Percentiles rank a stretch among this genome's conserved stretches.
These are phyloP conservation scores for Hypomontagnella submonticulosa DNA, from an alignment of 495 filamentous ascomycete genomes.

Conservation along the genomic window DNA sequence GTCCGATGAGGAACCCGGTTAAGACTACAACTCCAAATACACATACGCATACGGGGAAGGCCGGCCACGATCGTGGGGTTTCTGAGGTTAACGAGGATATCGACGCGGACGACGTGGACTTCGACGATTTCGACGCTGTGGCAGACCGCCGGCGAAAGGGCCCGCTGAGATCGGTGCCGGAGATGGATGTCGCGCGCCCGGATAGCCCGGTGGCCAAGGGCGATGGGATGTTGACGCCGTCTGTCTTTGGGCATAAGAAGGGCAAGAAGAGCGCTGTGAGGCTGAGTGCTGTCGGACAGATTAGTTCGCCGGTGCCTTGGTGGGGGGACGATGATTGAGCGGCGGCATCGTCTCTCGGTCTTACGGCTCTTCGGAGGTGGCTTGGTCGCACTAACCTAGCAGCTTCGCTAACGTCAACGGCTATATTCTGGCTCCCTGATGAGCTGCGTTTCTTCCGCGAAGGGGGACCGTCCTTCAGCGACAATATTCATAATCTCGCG, in stretches of 20 bases:
- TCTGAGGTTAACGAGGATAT: conserved; percentile 8
- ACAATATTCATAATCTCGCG: background rate
- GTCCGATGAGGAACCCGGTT: conserved; percentile 12
- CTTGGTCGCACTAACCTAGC: too few species aligned
- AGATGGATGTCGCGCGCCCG: conserved; percentile 34
- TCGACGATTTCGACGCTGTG: conserved; percentile 32
- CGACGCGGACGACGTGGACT: conserved; percentile 22
- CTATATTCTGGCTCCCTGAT: too few species aligned
- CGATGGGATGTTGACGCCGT: conserved; percentile 40
- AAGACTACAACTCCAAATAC: background rate
- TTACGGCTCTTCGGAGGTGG: too few species aligned
- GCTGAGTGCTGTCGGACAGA: conserved; percentile 58
- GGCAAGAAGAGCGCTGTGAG: conserved; percentile 57
- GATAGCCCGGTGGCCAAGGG: conserved; percentile 53
- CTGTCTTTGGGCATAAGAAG: conserved; percentile 45
- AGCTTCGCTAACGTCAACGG: too few species aligned
- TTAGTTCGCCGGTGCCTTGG: conserved; percentile 52
- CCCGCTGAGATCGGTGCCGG: conserved; percentile 21
- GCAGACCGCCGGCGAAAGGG: conserved; percentile 1
- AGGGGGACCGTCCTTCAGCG: background rate
- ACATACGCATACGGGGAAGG: too few species aligned
- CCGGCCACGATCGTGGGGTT: conserved; percentile 10
- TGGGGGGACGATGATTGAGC: conserved; percentile 55
- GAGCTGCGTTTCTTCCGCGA: too few species aligned
- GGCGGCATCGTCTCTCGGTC: background rate